phyloP scores from a whole-genome alignment of 2,329 filamentous ascomycete species.

The Aspergillus pseudoglaucus region DNA sequence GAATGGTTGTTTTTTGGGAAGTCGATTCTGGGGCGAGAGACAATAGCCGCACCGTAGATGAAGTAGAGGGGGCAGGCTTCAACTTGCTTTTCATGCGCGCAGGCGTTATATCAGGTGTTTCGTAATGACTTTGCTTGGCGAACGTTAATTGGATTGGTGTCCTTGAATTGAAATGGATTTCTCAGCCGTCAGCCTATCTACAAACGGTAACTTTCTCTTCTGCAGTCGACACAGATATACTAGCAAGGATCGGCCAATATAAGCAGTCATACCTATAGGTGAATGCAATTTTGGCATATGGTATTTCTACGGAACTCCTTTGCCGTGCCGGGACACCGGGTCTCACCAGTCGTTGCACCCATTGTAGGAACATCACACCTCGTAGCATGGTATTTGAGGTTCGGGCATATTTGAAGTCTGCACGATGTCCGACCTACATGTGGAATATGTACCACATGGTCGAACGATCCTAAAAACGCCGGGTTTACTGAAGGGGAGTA shows the following conservation, averaged over 20 bases:
- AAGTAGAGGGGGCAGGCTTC: neutral
- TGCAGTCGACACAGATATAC: too few relatives aligned
- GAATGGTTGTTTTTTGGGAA: neutral
- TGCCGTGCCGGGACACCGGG: too few relatives aligned
- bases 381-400: neutral
- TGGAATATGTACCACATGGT: neutral
- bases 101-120: slow-evolving; percentile 19
- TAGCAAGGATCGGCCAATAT: too few relatives aligned
- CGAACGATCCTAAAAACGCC: too few relatives aligned
- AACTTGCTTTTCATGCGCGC: slow-evolving; percentile 9
- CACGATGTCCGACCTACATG: neutral
- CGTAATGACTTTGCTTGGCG: slow-evolving; percentile 11
- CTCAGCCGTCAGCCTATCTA: neutral
- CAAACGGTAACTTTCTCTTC: neutral
- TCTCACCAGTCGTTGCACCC: too few relatives aligned
- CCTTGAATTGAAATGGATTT: slow-evolving; percentile 6
- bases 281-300: neutral
- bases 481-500: too few relatives aligned
- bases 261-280: too few relatives aligned
- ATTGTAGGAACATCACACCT: neutral
- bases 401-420: neutral
- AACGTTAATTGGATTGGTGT: slow-evolving; percentile 10
- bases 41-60: neutral
- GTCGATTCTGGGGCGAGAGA: neutral
- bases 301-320: neutral